Evolutionary conservation across 202 grass and related monocot species (phyloP), one percentile per base, ranked within the genome.

Genomic region (Cymbopogon flexuosus): DNA sequence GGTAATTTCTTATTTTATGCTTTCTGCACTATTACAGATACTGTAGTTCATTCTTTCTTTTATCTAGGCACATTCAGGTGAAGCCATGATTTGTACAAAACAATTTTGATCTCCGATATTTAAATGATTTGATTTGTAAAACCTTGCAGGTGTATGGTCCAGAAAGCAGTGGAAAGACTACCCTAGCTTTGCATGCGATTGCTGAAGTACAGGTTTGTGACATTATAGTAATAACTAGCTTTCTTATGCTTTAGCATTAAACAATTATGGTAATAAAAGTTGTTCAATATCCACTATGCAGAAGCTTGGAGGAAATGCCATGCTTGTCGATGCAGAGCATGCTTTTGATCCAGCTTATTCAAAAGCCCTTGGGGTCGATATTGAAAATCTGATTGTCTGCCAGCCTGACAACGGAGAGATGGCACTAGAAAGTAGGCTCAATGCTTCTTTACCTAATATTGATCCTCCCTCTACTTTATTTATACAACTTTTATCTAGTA

Each of bases 311-410:
- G 96, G 96, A 81, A 93, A 95, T 85, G 92, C 96, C 40, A 98
- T 98, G 96, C 92, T 95, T 84, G 96, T 95, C 2, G 96, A 98
- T 91, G 96, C 96, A 85, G 92, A 98, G 54, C 92, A 98, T 93
- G 92, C 88, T 59, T 98, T 98, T 79, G 96, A 98, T 86, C 96
- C 96, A 24, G 82, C 96, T 80, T 98, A 98, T 94, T 95, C 92
- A 8, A 98, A 90, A 78, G 84, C 90, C 57, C 88, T 98, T 5
- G 96, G 92, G 45, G 96, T 98, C 39, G 96, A 98, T 86, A 95
- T 98, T 64, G 96, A 98, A 91, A 98, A 98, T 82, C 70, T 98
- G 74, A 95, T 98, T 85, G 96, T 98, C 30, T 98, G 92, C 78
- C 96, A 98, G 68, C 96, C 96, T 59, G 96, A 98, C 68, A 93